Base-by-base conservation (phyloP, 2,329 filamentous ascomycete species). In the Aspergillus phoenicis region DNA sequence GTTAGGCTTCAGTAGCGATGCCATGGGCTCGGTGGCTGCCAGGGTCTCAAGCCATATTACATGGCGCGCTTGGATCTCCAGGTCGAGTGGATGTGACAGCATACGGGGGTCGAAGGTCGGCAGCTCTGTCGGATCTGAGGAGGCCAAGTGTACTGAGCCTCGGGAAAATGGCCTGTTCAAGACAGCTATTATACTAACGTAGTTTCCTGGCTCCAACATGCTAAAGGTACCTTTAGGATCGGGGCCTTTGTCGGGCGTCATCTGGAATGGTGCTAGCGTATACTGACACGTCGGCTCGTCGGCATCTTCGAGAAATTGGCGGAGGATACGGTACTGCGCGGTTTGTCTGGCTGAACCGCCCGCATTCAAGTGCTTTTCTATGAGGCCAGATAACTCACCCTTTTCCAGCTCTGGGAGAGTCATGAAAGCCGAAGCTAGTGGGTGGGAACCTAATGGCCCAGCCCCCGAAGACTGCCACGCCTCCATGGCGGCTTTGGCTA, bases 61-160 rank as follows among this genome's bases (percentile, higher is more conserved):
- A 38, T 76, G 73, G 5, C 74, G 70, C 0, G 77, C 75, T 0
- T 78, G 66, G 8, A 82, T 62, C 43, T 81, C 74, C 4, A 77
- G 58, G 58, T 83, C 81, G 2, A 80, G 66, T 0, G 81, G 78
- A 58, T 83, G 77, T 7, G 75, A 72, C 17, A 82, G 70, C 39
- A 80, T 81, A 8, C 72, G 73, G 0, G 77, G 75, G 64, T 83
- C 78, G 57, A 83, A 80, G 1, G 62, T 47, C 0, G 81, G 80
- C 4, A 49, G 15, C 1, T 63, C 69, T 0, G 65, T 66, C 0
- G 75, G 70, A 48, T 80, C 70, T 0, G 75, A 47, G 0, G 77
- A 80, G 0, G 63, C 63, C 48, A 82, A 76, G 59, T 82, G 80
- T 0, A 79, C 66, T 15, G 61, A 66, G 3, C 73, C 74, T 2